Evolutionary conservation across 129 eudicot genomes (phyloP).

Genomic region (Arctium minus): DNA sequence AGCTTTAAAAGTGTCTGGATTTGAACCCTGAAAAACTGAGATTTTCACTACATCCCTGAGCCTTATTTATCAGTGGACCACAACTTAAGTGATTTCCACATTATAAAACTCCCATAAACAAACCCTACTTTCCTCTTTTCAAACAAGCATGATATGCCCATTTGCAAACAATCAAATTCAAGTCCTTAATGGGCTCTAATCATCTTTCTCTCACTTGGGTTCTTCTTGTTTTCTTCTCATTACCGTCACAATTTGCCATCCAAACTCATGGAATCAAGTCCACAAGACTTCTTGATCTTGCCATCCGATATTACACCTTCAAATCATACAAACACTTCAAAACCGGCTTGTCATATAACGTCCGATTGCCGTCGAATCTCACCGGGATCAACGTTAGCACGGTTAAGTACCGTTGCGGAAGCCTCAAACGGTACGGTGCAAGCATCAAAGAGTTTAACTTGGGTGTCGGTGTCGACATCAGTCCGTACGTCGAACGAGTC

Average conservation of each 20-base stretch:
- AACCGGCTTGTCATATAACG: constrained; percentile 57
- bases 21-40: too few species aligned
- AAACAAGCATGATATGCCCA: constrained; percentile 30
- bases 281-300: constrained; percentile 70
- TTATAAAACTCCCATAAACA: constrained; percentile 17
- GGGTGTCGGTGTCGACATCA: constrained; percentile 44
- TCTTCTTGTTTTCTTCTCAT: constrained; percentile 41
- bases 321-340: constrained; percentile 43
- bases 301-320: constrained; percentile 78
- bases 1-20: too few species aligned
- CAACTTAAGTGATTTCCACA: not conserved
- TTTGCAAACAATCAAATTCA: constrained; percentile 22
- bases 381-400: constrained; percentile 67
- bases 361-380: constrained; percentile 65
- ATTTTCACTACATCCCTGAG: too few species aligned
- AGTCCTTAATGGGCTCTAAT: constrained; percentile 43
- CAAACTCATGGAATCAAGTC: constrained; percentile 61
- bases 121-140: constrained; percentile 22
- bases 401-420: constrained; percentile 73
- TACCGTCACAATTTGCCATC: constrained; percentile 21
- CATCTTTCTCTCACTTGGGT: constrained; percentile 36
- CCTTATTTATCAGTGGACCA: not conserved
- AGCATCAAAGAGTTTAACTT: constrained; percentile 56
- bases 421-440: constrained; percentile 79
- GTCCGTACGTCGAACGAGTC: constrained; percentile 73